Evolutionary conservation across 2,329 filamentous ascomycete genomes (phyloP), one percentile per base, ranked within the genome.

Genomic region (Didymella lethalis): DNA sequence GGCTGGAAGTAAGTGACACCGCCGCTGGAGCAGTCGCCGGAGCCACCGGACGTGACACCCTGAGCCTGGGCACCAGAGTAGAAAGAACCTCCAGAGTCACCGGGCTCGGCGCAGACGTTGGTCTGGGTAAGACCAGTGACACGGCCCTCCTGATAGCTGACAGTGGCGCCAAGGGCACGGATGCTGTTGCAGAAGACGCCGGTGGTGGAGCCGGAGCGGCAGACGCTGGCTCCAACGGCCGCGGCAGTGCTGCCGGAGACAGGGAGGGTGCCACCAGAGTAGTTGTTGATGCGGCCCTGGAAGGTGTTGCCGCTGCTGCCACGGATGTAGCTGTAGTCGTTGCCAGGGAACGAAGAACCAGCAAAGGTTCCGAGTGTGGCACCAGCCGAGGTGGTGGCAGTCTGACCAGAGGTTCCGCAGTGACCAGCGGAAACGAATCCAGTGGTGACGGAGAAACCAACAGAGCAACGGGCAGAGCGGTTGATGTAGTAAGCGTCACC

Each of bases 1-100:
- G 78, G 78, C 71, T 79, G 77, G 75, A 79, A 79, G 70, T 76
- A 79, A 61, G 77, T 79, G 0, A 53, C 69, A 34, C 77, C 77
- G 55, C 77, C 77, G 31, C 34, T 41, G n/a, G 36, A 48, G 73
- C 77, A 79, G 75, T 78, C 57, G 45, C 77, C 77, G 49, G 70
- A 76, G 64, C 77, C 77, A 68, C 77, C 77, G 1, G 77, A 79
- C 64, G 76, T 78, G 63, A 79, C 77, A 68, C 77, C 77, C 72
- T 79, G 77, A 57, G 77, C 77, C 72, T 79, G 77, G 54, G 75
- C 46, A 48, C 77, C 77, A 57, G 76, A 67, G 75, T 78, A 79
- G 57, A 68, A 79, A 32, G 77, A 75, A 58, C 77, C 77, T 54
- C 77, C 77, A 48, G 77, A 79, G 73, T 79, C 77, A 59, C 77